A percentile compares a stretch with the other conserved stretches of the same genome.
phyloP scores from a whole-genome alignment of 2,329 filamentous ascomycete species.

The Colletotrichum karsti region DNA sequence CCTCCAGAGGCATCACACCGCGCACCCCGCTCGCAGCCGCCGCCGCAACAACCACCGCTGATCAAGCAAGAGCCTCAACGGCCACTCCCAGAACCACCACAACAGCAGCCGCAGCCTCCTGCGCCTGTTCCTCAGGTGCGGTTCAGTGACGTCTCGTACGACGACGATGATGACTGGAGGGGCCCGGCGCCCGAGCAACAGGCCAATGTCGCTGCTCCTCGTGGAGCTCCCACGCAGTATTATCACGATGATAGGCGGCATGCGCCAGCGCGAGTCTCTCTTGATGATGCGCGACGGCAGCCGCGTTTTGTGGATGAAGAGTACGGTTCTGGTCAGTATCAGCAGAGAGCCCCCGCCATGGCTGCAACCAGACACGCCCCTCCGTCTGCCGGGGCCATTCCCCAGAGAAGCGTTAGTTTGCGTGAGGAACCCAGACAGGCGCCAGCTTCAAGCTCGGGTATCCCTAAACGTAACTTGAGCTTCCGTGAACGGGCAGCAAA shows the following conservation, averaged over 20 bases:
- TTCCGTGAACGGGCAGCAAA: constrained; percentile 66
- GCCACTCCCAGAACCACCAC: constrained; percentile 15
- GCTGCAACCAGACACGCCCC: constrained; percentile 30
- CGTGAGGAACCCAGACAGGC: constrained; percentile 26
- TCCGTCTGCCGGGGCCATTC: neutral
- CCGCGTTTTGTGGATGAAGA: constrained; percentile 41
- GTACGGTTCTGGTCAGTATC: constrained; percentile 33
- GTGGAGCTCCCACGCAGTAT: constrained; percentile 40
- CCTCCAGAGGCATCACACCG: constrained; percentile 34
- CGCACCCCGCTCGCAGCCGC: constrained; percentile 29
- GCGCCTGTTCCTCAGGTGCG: constrained; percentile 15
- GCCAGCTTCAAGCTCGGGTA: constrained; percentile 29
- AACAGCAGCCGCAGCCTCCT: neutral
- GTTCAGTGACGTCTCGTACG: constrained; percentile 8
- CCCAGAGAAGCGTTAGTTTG: constrained; percentile 28
- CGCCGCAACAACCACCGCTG: constrained; percentile 30
- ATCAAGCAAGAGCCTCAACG: constrained; percentile 34
- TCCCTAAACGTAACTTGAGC: constrained; percentile 65
- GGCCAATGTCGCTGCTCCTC: constrained; percentile 32
- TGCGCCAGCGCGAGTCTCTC: constrained; percentile 31
- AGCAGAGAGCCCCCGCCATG: constrained; percentile 31
- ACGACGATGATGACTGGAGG: neutral
- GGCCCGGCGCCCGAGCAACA: constrained; percentile 28
- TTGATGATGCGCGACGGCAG: constrained; percentile 33
- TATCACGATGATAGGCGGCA: constrained; percentile 39